Evolutionary conservation across 2,329 filamentous ascomycete genomes (phyloP), one percentile per base, ranked within the genome.

Genomic region (Epichloe typhina): DNA sequence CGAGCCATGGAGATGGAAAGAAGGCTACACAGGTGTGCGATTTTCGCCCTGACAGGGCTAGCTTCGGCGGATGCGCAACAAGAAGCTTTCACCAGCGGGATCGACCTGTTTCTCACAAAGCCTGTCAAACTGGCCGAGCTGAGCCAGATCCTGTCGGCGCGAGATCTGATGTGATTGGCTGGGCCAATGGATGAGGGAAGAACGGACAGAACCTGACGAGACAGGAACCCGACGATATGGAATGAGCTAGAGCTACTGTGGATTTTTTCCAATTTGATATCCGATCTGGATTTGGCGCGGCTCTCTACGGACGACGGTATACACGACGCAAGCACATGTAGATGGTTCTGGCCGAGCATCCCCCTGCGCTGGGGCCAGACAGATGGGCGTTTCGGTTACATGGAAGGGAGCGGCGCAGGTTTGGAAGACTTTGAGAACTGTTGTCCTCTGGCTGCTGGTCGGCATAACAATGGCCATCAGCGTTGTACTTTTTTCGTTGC

Each of bases 61-160:
- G 72, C 72, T 0, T 72, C 72, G 19, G 62, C 65, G 0, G 66
- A 65, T 26, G 70, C 72, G 1, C 69, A 75, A 50, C 67, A 74
- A 50, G 75, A 77, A 50, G 74, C 75, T 0, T 70, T 74, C 46
- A 70, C 66, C 2, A 72, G 68, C 47, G 75, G 75, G 0, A 67
- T 77, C 17, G 73, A 78, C 55, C 50, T 76, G 5, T 77, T 76
- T 53, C 55, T 77, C 39, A 75, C 74, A 42, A 76, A 76, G 54
- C 74, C 74, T 0, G 72, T 76, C 2, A 60, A 65, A n/a, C 52
- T 72, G 15, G 65, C 65, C 8, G 63, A 69, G 26, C 51, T 72
- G 4, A 56, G 50, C n/a, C 43, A 52, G 38, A 50, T 50, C 21
- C 35, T 52, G 42, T 46, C 46, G 36, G 50, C 50, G 13, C 41